Percentiles rank a stretch among this genome's conserved stretches.
Conservation (phyloP, 2,329 filamentous ascomycete genomes). For the Diplodia intermedia region DNA sequence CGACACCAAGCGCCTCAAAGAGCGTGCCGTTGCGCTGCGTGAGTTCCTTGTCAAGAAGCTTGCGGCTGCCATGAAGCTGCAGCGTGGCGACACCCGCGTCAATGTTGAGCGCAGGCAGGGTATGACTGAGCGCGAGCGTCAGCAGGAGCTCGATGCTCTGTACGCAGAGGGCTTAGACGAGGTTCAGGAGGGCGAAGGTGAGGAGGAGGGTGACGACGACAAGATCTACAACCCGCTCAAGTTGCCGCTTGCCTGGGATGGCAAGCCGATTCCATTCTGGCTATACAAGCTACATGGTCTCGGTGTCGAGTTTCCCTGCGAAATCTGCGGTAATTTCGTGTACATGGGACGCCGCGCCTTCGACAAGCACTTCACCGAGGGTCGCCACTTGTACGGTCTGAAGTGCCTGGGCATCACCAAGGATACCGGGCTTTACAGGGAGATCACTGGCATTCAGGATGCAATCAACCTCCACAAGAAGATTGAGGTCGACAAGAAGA, state of each 20-base stretch:
- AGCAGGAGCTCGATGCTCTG: conserved; percentile 89
- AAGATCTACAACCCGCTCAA: conserved; percentile 97
- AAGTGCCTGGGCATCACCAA: conserved; percentile 88
- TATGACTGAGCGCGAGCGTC: conserved; percentile 95
- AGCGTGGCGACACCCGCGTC: conserved; percentile 85
- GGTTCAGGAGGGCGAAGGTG: conserved; percentile 61
- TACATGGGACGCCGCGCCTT: conserved; percentile 97
- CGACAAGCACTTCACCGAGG: conserved; percentile 98
- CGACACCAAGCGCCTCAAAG: conserved; percentile 66
- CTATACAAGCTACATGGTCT: conserved; percentile 97
- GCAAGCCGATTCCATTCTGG: conserved; percentile 92
- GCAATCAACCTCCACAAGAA: conserved; percentile 91
- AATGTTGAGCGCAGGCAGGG: conserved; percentile 97
- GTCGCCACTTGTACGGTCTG: conserved; percentile 88
- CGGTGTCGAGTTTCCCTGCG: conserved; percentile 92
- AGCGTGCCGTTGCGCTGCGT: conserved; percentile 86
- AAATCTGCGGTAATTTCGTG: conserved; percentile 91
- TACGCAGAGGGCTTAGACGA: conserved; percentile 66
- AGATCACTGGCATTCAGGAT: conserved; percentile 92
- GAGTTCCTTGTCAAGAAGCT: conserved; percentile 84
- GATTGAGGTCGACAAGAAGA: conserved; percentile 84
- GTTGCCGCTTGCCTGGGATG: conserved; percentile 94
- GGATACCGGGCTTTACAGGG: conserved; percentile 80
- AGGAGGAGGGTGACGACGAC: conserved; percentile 73
- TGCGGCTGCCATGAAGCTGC: conserved; percentile 80